Evolutionary conservation across 1,139 yeast species (phyloP).

Genomic region (Nakaseomyces glabratus): DNA sequence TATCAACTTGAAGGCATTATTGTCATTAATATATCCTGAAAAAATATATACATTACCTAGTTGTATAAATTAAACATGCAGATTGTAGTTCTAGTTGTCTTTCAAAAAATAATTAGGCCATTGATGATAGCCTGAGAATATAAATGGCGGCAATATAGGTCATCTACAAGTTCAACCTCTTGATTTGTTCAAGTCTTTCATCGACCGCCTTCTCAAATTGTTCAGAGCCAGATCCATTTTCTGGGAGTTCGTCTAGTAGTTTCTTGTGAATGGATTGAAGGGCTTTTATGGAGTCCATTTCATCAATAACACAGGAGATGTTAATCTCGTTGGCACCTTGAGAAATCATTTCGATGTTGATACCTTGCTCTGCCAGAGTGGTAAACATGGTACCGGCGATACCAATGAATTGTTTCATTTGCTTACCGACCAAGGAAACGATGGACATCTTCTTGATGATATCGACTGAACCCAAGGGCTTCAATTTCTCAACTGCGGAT

Average conservation of each 20-base stretch:
- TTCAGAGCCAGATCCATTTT: constrained; percentile 9
- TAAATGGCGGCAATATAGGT: too few relatives aligned
- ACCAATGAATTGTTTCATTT: constrained; percentile 94
- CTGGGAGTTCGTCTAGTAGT: constrained; percentile 42
- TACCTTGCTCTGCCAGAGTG: constrained; percentile 81
- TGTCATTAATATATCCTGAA: too few relatives aligned
- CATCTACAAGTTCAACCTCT: constrained; percentile 18
- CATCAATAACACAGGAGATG: constrained; percentile 88
- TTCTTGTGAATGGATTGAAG: constrained; percentile 76
- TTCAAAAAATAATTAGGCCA: too few relatives aligned
- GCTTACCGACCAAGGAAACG: constrained; percentile 88
- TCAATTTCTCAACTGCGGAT: constrained; percentile 67
- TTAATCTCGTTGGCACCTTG: constrained; percentile 98
- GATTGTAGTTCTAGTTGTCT: too few relatives aligned
- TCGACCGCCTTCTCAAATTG: constrained; percentile 27
- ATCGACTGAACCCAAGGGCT: constrained; percentile 79
- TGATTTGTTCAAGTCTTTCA: constrained; percentile 30
- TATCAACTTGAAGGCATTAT: too few relatives aligned
- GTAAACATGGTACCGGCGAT: constrained; percentile 97
- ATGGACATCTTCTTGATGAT: constrained; percentile 82
- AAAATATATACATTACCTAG: too few relatives aligned
- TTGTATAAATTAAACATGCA: too few relatives aligned
- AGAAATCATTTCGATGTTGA: constrained; percentile 94
- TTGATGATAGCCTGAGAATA: not conserved
- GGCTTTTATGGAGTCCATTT: constrained; percentile 74